Percentiles rank a stretch among this genome's conserved stretches.
Conservation (phyloP, 2,329 filamentous ascomycete species). For the Alternaria triticina region DNA sequence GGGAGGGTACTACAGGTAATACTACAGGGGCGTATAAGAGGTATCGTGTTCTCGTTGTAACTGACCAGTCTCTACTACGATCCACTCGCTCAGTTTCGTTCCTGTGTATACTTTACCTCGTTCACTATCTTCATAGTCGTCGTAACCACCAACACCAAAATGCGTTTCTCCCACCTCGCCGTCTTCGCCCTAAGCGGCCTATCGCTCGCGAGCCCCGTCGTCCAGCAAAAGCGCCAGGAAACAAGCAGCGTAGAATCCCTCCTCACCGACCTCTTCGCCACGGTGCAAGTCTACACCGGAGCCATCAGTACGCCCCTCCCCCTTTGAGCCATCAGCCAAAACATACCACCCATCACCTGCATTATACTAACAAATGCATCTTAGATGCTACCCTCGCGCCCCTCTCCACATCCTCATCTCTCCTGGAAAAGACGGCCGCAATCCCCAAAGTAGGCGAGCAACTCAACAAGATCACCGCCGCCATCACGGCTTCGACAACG, state of each 20-base stretch:
- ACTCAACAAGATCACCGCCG: constrained; percentile 21
- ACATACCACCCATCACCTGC: neutral
- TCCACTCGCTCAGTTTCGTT: neutral
- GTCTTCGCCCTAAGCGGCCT: constrained; percentile 19
- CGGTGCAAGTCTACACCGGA: constrained; percentile 26
- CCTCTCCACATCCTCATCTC: constrained; percentile 19
- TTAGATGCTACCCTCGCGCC: constrained; percentile 25
- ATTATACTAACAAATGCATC: neutral
- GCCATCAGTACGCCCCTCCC: constrained; percentile 17
- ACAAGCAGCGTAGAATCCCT: constrained; percentile 7
- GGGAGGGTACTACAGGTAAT: neutral
- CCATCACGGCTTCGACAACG: constrained; percentile 13
- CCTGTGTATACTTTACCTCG: neutral
- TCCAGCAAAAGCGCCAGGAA: constrained; percentile 10
- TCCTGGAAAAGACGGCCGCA: constrained; percentile 25
- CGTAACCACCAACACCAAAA: neutral
- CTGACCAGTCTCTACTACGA: neutral
- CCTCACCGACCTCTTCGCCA: constrained; percentile 24
- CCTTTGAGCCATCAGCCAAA: neutral
- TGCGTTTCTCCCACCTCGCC: constrained; percentile 23
- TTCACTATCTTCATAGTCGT: neutral
- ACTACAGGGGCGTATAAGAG: neutral
- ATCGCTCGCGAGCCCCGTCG: constrained; percentile 21
- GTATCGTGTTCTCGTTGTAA: neutral
- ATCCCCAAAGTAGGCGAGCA: constrained; percentile 21